phyloP scores from a whole-genome alignment of 140 eudicot genomes.

The Stevia rebaudiana region DNA sequence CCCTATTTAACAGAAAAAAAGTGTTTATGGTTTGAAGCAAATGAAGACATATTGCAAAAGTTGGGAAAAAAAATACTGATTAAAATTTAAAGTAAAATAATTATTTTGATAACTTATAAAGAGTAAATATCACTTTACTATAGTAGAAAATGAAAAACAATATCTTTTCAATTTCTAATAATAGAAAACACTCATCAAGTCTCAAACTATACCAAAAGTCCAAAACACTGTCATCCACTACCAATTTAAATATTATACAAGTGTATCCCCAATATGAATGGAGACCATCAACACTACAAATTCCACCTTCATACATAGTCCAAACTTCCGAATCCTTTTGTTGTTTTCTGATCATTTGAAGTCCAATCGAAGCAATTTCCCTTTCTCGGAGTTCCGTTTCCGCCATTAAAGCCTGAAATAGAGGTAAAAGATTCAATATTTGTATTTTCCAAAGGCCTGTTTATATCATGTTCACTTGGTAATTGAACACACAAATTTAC shows the following conservation, averaged over 20 bases:
- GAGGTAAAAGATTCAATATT: constrained; percentile 24
- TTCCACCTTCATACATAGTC: too few relatives aligned
- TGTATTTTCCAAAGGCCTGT: constrained; percentile 8
- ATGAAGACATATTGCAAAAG: too few relatives aligned
- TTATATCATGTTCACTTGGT: not conserved
- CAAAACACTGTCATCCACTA: not conserved
- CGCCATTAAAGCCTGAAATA: constrained; percentile 17
- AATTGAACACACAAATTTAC: not conserved
- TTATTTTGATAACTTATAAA: too few relatives aligned
- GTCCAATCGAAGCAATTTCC: not conserved
- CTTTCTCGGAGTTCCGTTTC: not conserved
- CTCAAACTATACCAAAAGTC: not conserved
- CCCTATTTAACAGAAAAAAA: too few relatives aligned
- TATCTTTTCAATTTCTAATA: too few relatives aligned
- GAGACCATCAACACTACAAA: constrained; percentile 6
- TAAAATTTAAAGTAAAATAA: too few relatives aligned
- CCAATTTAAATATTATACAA: not conserved
- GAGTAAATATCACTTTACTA: too few relatives aligned
- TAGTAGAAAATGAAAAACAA: too few relatives aligned
- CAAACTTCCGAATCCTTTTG: not conserved
- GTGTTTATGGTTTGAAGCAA: too few relatives aligned
- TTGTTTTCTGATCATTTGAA: constrained; percentile 4
- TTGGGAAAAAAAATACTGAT: too few relatives aligned
- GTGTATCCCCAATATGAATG: constrained; percentile 6
- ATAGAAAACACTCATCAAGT: too few relatives aligned